phyloP scores from a whole-genome alignment of 179 eudicot genomes.

The Beta macrorhiza region DNA sequence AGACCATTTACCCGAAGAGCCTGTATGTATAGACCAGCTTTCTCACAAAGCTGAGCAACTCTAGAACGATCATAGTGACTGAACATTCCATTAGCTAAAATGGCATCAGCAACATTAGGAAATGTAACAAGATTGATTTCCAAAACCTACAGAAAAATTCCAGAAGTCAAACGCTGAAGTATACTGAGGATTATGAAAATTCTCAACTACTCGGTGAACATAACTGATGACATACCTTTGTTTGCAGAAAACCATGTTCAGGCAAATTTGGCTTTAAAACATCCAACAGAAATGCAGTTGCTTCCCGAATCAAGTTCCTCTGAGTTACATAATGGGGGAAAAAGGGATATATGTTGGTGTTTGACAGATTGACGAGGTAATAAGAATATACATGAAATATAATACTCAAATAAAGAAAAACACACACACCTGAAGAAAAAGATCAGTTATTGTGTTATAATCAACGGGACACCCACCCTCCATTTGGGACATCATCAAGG shows the following conservation, averaged over 20 bases:
- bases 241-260: conserved; percentile 81
- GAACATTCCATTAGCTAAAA: conserved; percentile 91
- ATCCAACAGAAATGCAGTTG: conserved; percentile 90
- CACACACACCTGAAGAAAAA: conserved; percentile 77
- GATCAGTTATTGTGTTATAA: conserved; percentile 92
- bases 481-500: conserved; percentile 99
- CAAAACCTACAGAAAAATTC: conserved; percentile 52
- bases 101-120: conserved; percentile 96
- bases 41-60: conserved; percentile 89
- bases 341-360: not conserved
- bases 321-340: conserved; percentile 25
- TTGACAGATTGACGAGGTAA: not conserved
- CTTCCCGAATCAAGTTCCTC: conserved; percentile 99
- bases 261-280: conserved; percentile 92
- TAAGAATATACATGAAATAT: not conserved
- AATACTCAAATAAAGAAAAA: not conserved
- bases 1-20: conserved; percentile 64
- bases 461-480: conserved; percentile 98
- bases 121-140: conserved; percentile 92
- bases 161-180: conserved; percentile 13
- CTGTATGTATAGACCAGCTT: conserved; percentile 84
- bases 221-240: conserved; percentile 53
- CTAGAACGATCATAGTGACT: conserved; percentile 92
- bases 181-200: not conserved
- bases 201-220: not conserved